These are phyloP conservation scores for Vanderwaltozyma polyspora DNA, from an alignment of 805 yeast genomes.

Conservation along the genomic window DNA sequence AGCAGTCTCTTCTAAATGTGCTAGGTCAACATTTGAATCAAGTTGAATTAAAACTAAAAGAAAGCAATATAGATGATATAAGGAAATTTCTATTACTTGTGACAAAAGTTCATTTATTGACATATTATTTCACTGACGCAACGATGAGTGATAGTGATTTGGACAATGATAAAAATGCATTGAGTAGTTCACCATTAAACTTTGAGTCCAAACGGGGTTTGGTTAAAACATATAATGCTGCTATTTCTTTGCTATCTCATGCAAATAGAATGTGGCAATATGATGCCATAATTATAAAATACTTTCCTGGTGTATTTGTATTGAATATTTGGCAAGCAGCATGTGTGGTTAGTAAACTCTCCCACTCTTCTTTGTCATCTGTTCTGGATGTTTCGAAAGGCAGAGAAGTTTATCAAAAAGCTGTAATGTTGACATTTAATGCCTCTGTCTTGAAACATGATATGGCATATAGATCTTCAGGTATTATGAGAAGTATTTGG, in stretches of 20 bases:
- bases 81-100: conserved; percentile 59
- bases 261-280: conserved; percentile 48
- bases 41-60: conserved; percentile 43
- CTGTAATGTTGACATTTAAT: conserved; percentile 55
- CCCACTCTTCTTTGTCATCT: conserved; percentile 60
- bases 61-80: conserved; percentile 48
- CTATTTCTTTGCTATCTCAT: conserved; percentile 59
- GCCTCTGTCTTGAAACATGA: conserved; percentile 88
- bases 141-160: not conserved
- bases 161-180: not conserved
- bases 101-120: conserved; percentile 69
- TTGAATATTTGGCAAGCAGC: conserved; percentile 88
- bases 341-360: conserved; percentile 66
- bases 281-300: conserved; percentile 54
- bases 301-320: conserved; percentile 74
- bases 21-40: conserved; percentile 65
- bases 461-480: conserved; percentile 84
- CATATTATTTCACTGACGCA: conserved; percentile 66
- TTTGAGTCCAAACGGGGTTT: conserved; percentile 64
- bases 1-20: conserved; percentile 63
- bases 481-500: conserved; percentile 93
- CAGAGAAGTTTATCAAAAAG: conserved; percentile 52
- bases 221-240: conserved; percentile 69
- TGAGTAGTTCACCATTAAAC: conserved; percentile 3
- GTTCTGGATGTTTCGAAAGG: conserved; percentile 65